Base-by-base conservation (phyloP, 2,329 filamentous ascomycete species). In the Neofusicoccum kwambonambiense region DNA sequence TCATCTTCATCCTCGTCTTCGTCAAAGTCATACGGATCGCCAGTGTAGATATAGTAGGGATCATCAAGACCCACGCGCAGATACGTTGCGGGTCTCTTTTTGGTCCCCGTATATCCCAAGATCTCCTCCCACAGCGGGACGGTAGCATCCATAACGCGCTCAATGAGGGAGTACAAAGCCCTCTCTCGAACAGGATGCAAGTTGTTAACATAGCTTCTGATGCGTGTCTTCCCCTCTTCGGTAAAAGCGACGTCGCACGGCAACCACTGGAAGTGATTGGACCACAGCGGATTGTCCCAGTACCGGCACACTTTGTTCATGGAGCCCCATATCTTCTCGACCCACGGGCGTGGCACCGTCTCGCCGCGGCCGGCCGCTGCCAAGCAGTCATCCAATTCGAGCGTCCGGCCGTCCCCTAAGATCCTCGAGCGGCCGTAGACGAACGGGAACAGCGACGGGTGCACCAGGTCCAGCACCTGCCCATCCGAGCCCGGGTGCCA, bases 401-500 rank as follows among this genome's bases (percentile, higher is more conserved):
- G 65, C 13, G 49, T 61, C 6, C 64, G 64, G 27, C 67, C 35
- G 9, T 19, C 19, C 19, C 42, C 45, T 3, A 72, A 47, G 42
- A 70, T 69, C 19, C 66, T 54, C 45, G 69, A 44, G 66, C 62
- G 47, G 11, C 70, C 71, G 65, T 70, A 71, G 15, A 71, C 44
- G 11, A 72, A 61, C 7, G 71, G 70, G 56, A 67, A 71, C 15
- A 71, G 44, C 0, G 86, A 89, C 1, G 87, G 86, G 68, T 89
- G 82, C 3, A 90, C 80, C 2, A 89, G 75, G 69, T 90, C 83
- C 0, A 87, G 80, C 4, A 90, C 86, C 63, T 81, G 82, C 0
- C 76, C 74, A 47, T 86, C 76, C 0, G 83, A 86, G 5, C 81
- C 77, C 0, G 88, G 88, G 72, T 90, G 86, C 81, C 83, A 90